Evolutionary conservation across 1,284 basidiomycete genomes (phyloP), one percentile per base, ranked within the genome.

Genomic region (Cerioporus squamosus): DNA sequence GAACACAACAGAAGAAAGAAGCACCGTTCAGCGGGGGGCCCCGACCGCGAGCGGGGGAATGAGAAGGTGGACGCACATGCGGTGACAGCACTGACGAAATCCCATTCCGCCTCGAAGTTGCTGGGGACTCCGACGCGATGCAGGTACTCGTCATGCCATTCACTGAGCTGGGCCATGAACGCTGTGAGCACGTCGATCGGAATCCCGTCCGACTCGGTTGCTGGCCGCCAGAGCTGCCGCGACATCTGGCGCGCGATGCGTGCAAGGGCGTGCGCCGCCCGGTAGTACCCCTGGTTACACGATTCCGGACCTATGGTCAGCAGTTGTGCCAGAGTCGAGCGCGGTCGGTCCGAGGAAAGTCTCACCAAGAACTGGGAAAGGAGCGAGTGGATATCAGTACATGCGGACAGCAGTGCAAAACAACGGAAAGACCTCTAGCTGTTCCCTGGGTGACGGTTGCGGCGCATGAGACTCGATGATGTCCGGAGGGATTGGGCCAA

Each of bases 41-140:
- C 33, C 33, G 33, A 36, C 33, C 33, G 12, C 33, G 33, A 36
- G 12, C 33, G 22, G 15, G n/a, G 2, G 26, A 51, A 33, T 23
- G 17, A 36, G 18, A 51, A 26, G 33, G 8, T 24, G 39, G 24
- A 78, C 87, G 68, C 68, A 91, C 85, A 87, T 3, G 87, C 85
- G 36, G 83, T 84, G 26, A 91, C 85, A 2, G 86, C 94, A 44
- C 90, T 89, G 36, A 94, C 86, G 68, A 97, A 97, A 68, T 95
- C 93, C 94, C 95, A 96, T 59, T 89, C 84, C 2, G 85, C 83
- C 51, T 90, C 88, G 74, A 93, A 92, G 68, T 90, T 88, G 55
- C 83, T 85, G 2, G 94, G 94, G 24, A 96, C 91, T 17, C 94
- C 94, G 20, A 96, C 91, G 51, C 83, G 81, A 36, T 81, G 80